phyloP scores from a whole-genome alignment of 2,329 filamentous ascomycete species.

The Rutstroemia sydowiana region DNA sequence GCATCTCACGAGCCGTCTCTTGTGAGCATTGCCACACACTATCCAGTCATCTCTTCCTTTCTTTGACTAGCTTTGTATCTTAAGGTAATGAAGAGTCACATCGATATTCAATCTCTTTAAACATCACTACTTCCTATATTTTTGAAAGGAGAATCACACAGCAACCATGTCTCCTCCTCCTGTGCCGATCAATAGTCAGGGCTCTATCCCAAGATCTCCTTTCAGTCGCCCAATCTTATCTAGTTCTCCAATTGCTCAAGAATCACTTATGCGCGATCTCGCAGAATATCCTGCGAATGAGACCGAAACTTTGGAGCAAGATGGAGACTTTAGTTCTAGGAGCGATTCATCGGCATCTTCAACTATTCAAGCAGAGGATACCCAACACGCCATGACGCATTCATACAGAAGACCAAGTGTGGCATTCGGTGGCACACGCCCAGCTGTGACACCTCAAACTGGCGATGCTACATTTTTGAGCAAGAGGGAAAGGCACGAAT shows the following conservation, averaged over 20 bases:
- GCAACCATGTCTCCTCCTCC: conserved; percentile 24
- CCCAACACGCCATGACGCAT: conserved; percentile 45
- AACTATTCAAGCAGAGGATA: conserved; percentile 29
- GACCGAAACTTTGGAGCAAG: conserved; percentile 33
- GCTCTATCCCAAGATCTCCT: conserved; percentile 27
- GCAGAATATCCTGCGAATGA: conserved; percentile 56
- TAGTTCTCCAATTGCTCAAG: conserved; percentile 59
- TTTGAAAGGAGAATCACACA: background rate
- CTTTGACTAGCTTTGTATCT: no score
- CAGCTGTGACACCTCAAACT: conserved; percentile 54
- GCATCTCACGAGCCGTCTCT: no score
- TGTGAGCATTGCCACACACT: no score
- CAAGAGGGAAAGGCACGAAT: conserved; percentile 47
- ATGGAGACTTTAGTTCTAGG: conserved; percentile 35
- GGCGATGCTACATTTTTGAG: conserved; percentile 43
- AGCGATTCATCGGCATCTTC: conserved; percentile 29
- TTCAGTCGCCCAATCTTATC: conserved; percentile 43
- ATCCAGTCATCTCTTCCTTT: no score
- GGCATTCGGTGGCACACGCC: conserved; percentile 62
- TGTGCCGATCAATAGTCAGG: conserved; percentile 15
- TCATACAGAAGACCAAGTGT: conserved; percentile 74
- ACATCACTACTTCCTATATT: background rate
- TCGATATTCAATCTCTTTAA: background rate
- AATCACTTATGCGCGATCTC: conserved; percentile 58
- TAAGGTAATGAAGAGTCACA: background rate